phyloP scores from a whole-genome alignment of 2,329 filamentous ascomycete genomes.

The Ceratocystis ficicola region DNA sequence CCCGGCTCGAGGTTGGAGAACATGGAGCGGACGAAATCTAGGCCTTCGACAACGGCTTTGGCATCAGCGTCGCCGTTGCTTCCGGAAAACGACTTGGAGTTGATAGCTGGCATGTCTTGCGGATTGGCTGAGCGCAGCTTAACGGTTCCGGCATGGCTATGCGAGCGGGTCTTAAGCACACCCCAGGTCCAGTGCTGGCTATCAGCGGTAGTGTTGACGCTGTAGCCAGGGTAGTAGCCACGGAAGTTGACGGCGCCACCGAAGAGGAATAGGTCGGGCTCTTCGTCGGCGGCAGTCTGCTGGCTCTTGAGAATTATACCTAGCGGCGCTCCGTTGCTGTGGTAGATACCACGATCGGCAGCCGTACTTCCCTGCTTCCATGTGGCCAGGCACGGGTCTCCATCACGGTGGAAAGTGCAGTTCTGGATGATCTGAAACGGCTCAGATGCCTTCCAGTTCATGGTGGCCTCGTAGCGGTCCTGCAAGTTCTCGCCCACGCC shows the following conservation, averaged over 20 bases:
- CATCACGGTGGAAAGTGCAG: slow-evolving; percentile 18
- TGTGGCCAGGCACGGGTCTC: slow-evolving; percentile 19
- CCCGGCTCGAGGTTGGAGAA: slow-evolving; percentile 25
- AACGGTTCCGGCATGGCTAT: slow-evolving; percentile 51
- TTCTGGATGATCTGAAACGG: slow-evolving; percentile 15
- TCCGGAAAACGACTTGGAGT: slow-evolving; percentile 43
- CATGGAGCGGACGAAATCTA: slow-evolving; percentile 27
- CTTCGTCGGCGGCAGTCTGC: slow-evolving; percentile 25
- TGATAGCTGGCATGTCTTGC: slow-evolving; percentile 49
- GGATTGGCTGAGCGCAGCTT: slow-evolving; percentile 48
- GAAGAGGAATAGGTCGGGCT: slow-evolving; percentile 43
- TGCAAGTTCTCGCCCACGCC: slow-evolving; percentile 40
- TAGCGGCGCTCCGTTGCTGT: slow-evolving; percentile 22
- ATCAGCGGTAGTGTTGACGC: slow-evolving; percentile 33
- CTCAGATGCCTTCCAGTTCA: slow-evolving; percentile 26
- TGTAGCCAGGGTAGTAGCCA: slow-evolving; percentile 46
- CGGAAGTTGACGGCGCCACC: slow-evolving; percentile 43
- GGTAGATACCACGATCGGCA: slow-evolving; percentile 20
- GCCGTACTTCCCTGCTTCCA: slow-evolving; percentile 17
- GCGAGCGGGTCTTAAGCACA: slow-evolving; percentile 41
- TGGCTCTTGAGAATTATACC: slow-evolving; percentile 22
- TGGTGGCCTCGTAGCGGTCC: slow-evolving; percentile 34
- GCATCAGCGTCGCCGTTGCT: slow-evolving; percentile 37
- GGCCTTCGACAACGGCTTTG: slow-evolving; percentile 30
- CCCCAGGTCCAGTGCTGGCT: slow-evolving; percentile 34